These are phyloP conservation scores for Penicillium sp. DNA, from an alignment of 2,329 filamentous ascomycete genomes.

Conservation along the genomic window DNA sequence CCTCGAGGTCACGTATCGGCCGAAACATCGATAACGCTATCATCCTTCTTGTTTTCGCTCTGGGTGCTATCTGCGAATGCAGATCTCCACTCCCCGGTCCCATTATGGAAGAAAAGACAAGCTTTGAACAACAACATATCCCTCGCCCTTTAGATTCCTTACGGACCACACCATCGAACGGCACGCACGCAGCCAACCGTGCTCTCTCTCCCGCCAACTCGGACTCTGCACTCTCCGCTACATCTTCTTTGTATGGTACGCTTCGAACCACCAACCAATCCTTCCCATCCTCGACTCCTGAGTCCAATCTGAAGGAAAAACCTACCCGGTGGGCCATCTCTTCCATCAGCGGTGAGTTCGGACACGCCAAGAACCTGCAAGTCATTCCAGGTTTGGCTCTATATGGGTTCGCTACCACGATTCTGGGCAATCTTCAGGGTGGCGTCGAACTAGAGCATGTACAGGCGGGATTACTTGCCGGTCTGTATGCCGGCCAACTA, in stretches of 20 bases:
- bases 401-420: conserved; percentile 82
- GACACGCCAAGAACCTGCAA: conserved; percentile 67
- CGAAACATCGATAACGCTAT: conserved; percentile 77
- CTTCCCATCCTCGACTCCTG: conserved; percentile 14
- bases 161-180: neutral
- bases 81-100: conserved; percentile 55
- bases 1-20: conserved; percentile 33
- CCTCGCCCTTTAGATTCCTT: conserved; percentile 21
- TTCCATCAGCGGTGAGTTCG: conserved; percentile 1
- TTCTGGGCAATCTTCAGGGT: conserved; percentile 75
- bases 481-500: conserved; percentile 85
- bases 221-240: conserved; percentile 22
- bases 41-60: conserved; percentile 76
- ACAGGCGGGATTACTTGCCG: conserved; percentile 80
- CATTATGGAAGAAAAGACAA: conserved; percentile 45
- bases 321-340: conserved; percentile 15
- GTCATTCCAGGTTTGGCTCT: conserved; percentile 87
- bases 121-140: conserved; percentile 21
- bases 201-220: conserved; percentile 31
- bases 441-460: conserved; percentile 73
- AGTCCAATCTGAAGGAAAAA: conserved; percentile 7
- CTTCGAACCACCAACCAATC: neutral
- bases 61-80: conserved; percentile 77
- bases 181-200: conserved; percentile 16
- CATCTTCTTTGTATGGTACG: conserved; percentile 21